A percentile compares a stretch with the other conserved stretches of the same genome.
Conservation (phyloP, 2,329 filamentous ascomycete species). For the Aureobasidium uvarum region DNA sequence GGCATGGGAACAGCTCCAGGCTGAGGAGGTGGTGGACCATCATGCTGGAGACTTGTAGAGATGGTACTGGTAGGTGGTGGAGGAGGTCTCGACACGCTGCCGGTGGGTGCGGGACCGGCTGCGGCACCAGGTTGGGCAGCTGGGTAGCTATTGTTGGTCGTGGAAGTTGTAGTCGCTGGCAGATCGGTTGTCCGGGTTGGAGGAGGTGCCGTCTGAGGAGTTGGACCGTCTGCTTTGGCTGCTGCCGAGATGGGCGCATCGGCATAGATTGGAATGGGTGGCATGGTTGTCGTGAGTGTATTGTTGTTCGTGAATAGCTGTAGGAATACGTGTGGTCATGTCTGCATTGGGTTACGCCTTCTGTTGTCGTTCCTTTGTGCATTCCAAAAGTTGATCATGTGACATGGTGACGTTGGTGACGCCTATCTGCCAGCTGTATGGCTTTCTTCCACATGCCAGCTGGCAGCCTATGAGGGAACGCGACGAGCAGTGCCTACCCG, state of each 20-base stretch:
- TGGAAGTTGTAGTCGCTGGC: conserved; percentile 10
- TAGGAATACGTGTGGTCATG: background rate
- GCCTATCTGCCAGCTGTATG: background rate
- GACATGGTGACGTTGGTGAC: background rate
- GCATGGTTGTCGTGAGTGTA: conserved; percentile 38
- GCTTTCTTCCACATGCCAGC: background rate
- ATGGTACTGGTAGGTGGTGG: conserved; percentile 33
- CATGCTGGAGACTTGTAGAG: conserved; percentile 29
- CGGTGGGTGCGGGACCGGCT: conserved; percentile 37
- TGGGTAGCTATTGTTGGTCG: conserved; percentile 32
- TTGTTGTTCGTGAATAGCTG: background rate
- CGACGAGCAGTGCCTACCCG: background rate
- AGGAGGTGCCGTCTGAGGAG: conserved; percentile 40
- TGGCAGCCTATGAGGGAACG: background rate
- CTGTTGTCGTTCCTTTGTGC: conserved; percentile 22
- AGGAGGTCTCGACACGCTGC: conserved; percentile 31
- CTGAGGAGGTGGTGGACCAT: conserved; percentile 43
- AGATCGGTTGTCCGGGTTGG: background rate
- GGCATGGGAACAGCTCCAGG: conserved; percentile 45
- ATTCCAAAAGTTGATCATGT: conserved; percentile 9
- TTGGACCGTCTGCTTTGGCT: conserved; percentile 40
- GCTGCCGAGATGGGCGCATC: conserved; percentile 45
- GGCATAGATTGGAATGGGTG: conserved; percentile 49
- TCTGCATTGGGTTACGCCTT: background rate
- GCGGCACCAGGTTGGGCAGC: conserved; percentile 36